A percentile compares a stretch with the other conserved stretches of the same genome.
Conservation (phyloP, 169 alveolate genomes). For the Eimeria praecox region DNA sequence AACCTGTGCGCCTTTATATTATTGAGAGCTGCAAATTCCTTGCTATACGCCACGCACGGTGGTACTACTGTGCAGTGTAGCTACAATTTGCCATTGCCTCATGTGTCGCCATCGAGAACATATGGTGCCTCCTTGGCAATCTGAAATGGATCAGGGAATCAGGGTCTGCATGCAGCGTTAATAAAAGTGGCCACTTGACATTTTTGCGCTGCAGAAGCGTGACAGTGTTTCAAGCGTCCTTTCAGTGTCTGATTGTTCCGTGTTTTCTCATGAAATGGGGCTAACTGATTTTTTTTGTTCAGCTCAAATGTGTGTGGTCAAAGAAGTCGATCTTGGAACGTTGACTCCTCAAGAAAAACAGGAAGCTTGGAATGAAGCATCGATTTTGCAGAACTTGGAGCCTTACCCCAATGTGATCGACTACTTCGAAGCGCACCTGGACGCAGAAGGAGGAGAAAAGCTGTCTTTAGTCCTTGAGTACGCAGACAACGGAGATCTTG, state of each 20-base stretch:
- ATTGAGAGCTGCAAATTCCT: background rate
- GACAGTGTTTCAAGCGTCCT: background rate
- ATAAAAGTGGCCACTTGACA: background rate
- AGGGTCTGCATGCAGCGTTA: background rate
- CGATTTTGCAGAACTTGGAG: conserved; percentile 45
- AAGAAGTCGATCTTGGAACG: conserved; percentile 47
- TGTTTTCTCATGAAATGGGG: background rate
- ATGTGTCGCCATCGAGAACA: background rate
- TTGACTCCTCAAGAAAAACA: conserved; percentile 22
- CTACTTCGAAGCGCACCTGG: conserved; percentile 30
- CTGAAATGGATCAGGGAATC: background rate
- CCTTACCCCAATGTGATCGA: conserved; percentile 60
- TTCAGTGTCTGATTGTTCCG: background rate
- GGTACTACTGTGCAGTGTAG: background rate
- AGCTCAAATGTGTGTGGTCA: conserved; percentile 61
- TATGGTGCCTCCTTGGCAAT: background rate
- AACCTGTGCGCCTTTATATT: conserved; percentile 8
- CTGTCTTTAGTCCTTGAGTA: conserved; percentile 54
- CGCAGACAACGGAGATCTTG: conserved; percentile 70
- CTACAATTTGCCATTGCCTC: background rate
- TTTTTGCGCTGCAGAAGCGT: background rate
- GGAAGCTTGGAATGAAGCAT: conserved; percentile 60
- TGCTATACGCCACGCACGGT: background rate
- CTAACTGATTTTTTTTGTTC: background rate
- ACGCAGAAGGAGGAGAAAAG: conserved; percentile 25